Evolutionary conservation across 2,329 filamentous ascomycete species (phyloP).

Genomic region (Stagonosporopsis cucurbitacearum): DNA sequence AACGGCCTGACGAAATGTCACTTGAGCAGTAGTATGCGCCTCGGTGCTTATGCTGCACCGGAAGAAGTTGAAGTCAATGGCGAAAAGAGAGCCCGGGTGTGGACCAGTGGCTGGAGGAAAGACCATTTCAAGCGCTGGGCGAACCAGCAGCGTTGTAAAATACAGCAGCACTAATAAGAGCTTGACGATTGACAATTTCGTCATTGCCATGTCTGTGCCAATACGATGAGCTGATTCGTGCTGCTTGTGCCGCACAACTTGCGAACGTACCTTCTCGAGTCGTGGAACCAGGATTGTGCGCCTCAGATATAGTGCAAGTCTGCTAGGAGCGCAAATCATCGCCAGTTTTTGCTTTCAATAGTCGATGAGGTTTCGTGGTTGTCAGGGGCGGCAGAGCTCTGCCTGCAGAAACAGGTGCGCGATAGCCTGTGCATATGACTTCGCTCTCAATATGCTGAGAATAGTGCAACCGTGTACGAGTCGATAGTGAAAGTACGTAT

Average conservation of each 20-base stretch:
- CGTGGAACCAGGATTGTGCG: not conserved
- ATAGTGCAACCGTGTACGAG: no score
- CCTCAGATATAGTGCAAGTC: not conserved
- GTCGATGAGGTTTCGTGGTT: not conserved
- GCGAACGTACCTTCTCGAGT: not conserved
- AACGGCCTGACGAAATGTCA: conserved; percentile 44
- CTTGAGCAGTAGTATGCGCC: conserved; percentile 41
- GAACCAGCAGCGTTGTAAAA: conserved; percentile 38
- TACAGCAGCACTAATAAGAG: conserved; percentile 20
- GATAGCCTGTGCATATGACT: not conserved
- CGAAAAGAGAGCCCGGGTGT: conserved; percentile 19
- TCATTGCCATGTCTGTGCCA: not conserved
- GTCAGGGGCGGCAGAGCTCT: not conserved
- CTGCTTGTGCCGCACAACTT: not conserved
- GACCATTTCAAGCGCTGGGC: conserved; percentile 37
- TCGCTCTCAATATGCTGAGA: not conserved
- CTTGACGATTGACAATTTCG: not conserved
- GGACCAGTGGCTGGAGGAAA: conserved; percentile 44
- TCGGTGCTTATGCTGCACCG: conserved; percentile 28
- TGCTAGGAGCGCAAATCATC: not conserved
- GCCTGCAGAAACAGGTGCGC: no score
- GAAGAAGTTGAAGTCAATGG: conserved; percentile 23
- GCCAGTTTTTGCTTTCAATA: not conserved
- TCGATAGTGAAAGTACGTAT: no score
- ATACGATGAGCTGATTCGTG: not conserved